A percentile compares a stretch with the other conserved stretches of the same genome.
phyloP scores from a whole-genome alignment of 441 rosid genomes.

The Populus hybrid region DNA sequence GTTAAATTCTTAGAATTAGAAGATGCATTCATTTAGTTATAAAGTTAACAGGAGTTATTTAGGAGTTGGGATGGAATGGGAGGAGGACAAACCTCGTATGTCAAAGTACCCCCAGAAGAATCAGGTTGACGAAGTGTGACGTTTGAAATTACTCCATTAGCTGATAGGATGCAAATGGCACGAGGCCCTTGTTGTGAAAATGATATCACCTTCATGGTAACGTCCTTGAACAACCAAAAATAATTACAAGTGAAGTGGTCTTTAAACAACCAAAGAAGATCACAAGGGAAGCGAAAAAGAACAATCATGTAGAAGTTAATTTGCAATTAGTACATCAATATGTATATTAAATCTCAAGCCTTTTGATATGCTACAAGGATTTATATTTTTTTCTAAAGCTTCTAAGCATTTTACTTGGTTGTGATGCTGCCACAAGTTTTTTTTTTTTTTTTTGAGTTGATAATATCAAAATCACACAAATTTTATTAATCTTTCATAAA shows the following conservation, averaged over 20 bases:
- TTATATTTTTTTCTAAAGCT: too few species aligned
- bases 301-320: not conserved
- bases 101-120: conserved; percentile 93
- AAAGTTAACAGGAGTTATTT: not conserved
- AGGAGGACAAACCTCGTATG: conserved; percentile 67
- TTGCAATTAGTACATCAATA: not conserved
- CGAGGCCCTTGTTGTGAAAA: conserved; percentile 97
- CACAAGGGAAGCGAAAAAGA: conserved; percentile 5
- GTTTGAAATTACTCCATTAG: conserved; percentile 88
- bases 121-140: conserved; percentile 90
- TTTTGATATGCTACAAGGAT: too few species aligned
- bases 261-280: not conserved
- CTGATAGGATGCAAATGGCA: conserved; percentile 87
- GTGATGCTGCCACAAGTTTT: too few species aligned
- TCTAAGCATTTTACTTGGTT: too few species aligned
- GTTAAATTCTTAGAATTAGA: not conserved
- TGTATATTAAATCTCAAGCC: too few species aligned
- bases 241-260: conserved; percentile 1
- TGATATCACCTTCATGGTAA: conserved; percentile 89
- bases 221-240: conserved; percentile 53
- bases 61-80: not conserved
- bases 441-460: too few species aligned
- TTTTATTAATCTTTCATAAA: too few species aligned
- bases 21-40: not conserved
- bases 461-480: too few species aligned